Base-by-base conservation (phyloP, 1,284 basidiomycete genomes). In the Sporisorium reilianum region DNA sequence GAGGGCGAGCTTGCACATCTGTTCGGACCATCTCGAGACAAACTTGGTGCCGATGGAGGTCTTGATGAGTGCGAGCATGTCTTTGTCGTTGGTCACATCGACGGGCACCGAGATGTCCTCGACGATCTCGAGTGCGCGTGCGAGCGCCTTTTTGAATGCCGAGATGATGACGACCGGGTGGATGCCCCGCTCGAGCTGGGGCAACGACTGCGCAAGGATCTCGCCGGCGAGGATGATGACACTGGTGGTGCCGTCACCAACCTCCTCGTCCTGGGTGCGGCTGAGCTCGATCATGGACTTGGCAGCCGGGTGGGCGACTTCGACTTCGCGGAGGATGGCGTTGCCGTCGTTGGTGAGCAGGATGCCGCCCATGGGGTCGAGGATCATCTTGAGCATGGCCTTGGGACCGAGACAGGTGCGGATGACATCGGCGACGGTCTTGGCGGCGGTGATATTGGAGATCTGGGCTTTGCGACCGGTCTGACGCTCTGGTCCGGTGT, bases 31-130 rank as follows among this genome's bases (percentile, higher is more conserved):
- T 52, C 96, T 90, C 41, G 91, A 91, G 77, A 95, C 94, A 82
- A 99, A 98, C 86, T 99, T 99, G 63, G 97, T 99, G n/a, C 96
- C 96, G 86, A 99, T 97, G 51, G 94, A 96, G 0, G 94, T 97
- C 87, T 97, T 97, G 89, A 99, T 98, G 80, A 99, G 90, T 5
- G 93, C 89, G 42, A 98, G 90, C 96, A 99, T 99, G 80, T 95
- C 91, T 26, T 89, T 88, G 77, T 99, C 95, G 80, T 92, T 90
- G 46, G 89, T 89, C 20, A 91, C 90, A 86, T 99, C 90, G 82
- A 99, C 96, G 30, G 94, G 94, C 64, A 94, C 87, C 8, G 94
- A 95, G 80, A 98, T 93, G 55, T 88, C 88, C 63, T 93, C 89
- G 84, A 97, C 91, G 85, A 96, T 94, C 62, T 91, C 89, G 34